Evolutionary conservation across 192 early-diverging fungal species (phyloP), one percentile per base, ranked within the genome.

Genomic region (Gigaspora rosea): DNA sequence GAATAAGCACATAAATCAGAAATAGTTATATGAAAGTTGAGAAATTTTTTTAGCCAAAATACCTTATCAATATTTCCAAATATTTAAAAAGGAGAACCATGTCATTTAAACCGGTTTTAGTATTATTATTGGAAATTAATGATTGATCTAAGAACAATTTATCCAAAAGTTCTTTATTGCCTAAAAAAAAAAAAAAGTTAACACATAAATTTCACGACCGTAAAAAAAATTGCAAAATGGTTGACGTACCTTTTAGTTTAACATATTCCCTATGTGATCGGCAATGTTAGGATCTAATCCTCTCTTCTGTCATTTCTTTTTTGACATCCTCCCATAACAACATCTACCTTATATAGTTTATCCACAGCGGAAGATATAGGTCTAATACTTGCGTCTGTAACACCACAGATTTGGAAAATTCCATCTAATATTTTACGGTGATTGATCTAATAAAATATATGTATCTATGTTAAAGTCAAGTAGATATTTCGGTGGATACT

Each of bases 401-500:
- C 97, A 5, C 97, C 97, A 59, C 95, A 96, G 0, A 97, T 94
- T 78, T 92, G 92, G 78, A 99, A 99, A 82, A 99, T 95, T 32
- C 97, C 97, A 75, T 99, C 97, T 51, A 99, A 86, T 66, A 99
- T 91, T 87, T 96, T 96, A 74, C 97, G 90, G 88, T 99, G 94
- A 84, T 98, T 98, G 57, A 99, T 84, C 90, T 89, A 70, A n/a
- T n/a, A 41, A 46, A 61, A 71, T 64, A 32, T 59, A 64, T 51
- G 18, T 49, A 75, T 12, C 13, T 64, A 32, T 18, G 13, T 35
- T 56, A 50, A 6, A 73, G 5, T 7, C 0, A 71, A 47, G 18
- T 2, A 27, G 27, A 27, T 27, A 27, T 27, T 27, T 27, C 0
- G 27, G 27, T 27, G 27, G 27, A 27, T 27, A 27, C 27, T 1